Evolutionary conservation across 1,284 basidiomycete species (phyloP), one percentile per base, ranked within the genome.

Genomic region (Golubevia sp.): DNA sequence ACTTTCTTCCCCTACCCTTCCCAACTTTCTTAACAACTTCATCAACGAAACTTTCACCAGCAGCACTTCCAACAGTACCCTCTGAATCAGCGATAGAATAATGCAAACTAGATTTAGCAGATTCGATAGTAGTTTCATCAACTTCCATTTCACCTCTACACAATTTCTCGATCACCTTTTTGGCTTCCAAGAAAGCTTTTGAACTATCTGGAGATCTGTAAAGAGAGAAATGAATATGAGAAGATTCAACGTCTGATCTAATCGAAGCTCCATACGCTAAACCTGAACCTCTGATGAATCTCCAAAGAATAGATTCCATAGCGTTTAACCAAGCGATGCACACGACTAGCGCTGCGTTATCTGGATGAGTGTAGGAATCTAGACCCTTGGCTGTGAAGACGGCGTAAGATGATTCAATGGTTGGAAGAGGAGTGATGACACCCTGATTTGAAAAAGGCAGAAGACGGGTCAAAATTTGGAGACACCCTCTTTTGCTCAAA

Each of bases 331-430:
- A 89, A 67, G 94, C 91, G 5, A 91, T 85, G 0, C 94, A 91
- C n/a, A 99, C 88, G 34, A 90, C 88, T 34, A 97, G 85, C 15
- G 91, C 91, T 0, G 96, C 91, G 63, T 91, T 91, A 70, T 97
- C 93, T 0, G 91, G 89, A 82, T 97, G 91, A 34, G 11, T 64
- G 64, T 70, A 82, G 62, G 64, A 67, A 26, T 67, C 38, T 15
- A 82, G 74, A 24, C 91, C 90, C 77, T 91, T 92, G 0, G 92
- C 88, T 13, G 90, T 90, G 79, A 96, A 92, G 25, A 88, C 89
- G 15, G 90, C 91, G 84, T 91, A 99, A 7, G 92, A 91, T 74
- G 93, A 95, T 85, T 99, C 97, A 70, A 98, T 97, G 2, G 94
- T 93, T 0, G 94, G 91, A 71, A 99, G 87, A 64, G 92, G 90